These are phyloP conservation scores for Morella rubra DNA, from an alignment of 306 rosid genomes.

Conservation along the genomic window DNA sequence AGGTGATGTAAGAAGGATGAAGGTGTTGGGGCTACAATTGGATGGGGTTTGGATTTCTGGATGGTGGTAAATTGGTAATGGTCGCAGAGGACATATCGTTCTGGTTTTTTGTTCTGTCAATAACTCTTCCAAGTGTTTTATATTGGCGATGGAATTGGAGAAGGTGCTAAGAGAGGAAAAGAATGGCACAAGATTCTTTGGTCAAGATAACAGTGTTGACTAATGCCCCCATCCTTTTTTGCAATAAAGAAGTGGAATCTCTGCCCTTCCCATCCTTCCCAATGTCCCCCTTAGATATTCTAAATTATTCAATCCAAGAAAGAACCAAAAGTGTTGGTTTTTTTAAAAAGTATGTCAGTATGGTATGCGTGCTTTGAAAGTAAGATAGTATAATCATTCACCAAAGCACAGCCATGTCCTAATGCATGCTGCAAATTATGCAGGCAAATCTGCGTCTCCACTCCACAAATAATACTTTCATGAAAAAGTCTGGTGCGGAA, in stretches of 20 bases:
- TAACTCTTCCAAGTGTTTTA: neutral
- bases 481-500: no score
- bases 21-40: slow-evolving; percentile 53
- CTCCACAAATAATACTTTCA: slow-evolving; percentile 1
- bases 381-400: slow-evolving; percentile 42
- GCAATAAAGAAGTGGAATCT: slow-evolving; percentile 74
- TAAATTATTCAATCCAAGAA: slow-evolving; percentile 7
- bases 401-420: slow-evolving; percentile 45
- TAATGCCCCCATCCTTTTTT: slow-evolving; percentile 73
- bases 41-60: slow-evolving; percentile 66
- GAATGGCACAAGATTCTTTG: slow-evolving; percentile 50
- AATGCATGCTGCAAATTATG: slow-evolving; percentile 41
- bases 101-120: slow-evolving; percentile 30
- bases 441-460: slow-evolving; percentile 46
- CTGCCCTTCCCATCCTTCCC: slow-evolving; percentile 79
- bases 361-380: slow-evolving; percentile 18
- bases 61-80: slow-evolving; percentile 35
- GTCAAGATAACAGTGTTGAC: slow-evolving; percentile 69
- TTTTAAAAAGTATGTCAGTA: slow-evolving; percentile 1
- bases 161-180: slow-evolving; percentile 48
- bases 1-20: slow-evolving; percentile 63
- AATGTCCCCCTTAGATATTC: slow-evolving; percentile 48
- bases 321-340: slow-evolving; percentile 18
- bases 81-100: slow-evolving; percentile 27
- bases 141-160: no score